These are phyloP conservation scores for Pyrenochaeta sp. DNA, from an alignment of 2,329 filamentous ascomycete genomes.

Conservation along the genomic window DNA sequence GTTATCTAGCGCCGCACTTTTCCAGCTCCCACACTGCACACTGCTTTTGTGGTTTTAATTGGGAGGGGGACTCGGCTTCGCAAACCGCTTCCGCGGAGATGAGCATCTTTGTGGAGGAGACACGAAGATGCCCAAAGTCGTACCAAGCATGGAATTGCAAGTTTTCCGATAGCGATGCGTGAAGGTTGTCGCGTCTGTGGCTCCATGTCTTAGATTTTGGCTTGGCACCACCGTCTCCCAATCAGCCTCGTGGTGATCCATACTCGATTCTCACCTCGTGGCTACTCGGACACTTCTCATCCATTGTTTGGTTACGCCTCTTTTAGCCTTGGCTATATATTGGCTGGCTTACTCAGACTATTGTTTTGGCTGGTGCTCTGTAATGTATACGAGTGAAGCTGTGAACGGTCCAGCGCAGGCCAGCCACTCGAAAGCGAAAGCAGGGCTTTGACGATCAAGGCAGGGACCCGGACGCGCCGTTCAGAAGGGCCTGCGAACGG, in stretches of 20 bases:
- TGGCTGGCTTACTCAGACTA: neutral
- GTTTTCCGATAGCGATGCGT: neutral
- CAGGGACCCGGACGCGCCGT: neutral
- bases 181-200: neutral
- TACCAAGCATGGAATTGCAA: neutral
- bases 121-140: neutral
- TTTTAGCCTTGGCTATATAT: neutral
- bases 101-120: too few relatives aligned
- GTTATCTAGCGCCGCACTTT: slow-evolving; percentile 4
- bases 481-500: slow-evolving; percentile 3
- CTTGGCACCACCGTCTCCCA: slow-evolving; percentile 19
- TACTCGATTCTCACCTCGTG: slow-evolving; percentile 25
- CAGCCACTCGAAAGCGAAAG: slow-evolving; percentile 4
- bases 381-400: neutral
- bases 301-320: neutral
- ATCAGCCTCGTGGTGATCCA: slow-evolving; percentile 22
- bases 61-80: slow-evolving; percentile 4
- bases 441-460: slow-evolving; percentile 3
- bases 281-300: slow-evolving; percentile 17
- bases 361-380: neutral
- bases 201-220: slow-evolving; percentile 22
- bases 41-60: slow-evolving; percentile 3
- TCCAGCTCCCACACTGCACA: slow-evolving; percentile 2
- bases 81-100: neutral
- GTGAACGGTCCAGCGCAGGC: slow-evolving; percentile 7